phyloP scores from a whole-genome alignment of 2,329 filamentous ascomycete species.

The Aspergillus fumigatus region DNA sequence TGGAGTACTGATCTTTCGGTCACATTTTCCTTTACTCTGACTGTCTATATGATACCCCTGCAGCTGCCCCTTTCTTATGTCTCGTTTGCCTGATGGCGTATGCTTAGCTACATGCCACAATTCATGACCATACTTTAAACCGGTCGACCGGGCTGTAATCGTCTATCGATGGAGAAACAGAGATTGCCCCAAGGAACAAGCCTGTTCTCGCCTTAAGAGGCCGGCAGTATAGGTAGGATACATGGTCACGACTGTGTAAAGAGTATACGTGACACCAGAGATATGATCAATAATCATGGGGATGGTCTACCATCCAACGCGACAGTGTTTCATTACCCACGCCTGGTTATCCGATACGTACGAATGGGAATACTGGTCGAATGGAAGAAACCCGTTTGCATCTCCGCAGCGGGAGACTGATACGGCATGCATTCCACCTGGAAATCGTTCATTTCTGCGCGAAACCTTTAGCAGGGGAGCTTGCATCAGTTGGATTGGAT shows the following conservation, averaged over 20 bases:
- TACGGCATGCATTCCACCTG: slow-evolving; percentile 38
- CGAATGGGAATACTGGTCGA: slow-evolving; percentile 35
- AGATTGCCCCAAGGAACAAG: not conserved
- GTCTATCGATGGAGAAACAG: not conserved
- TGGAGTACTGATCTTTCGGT: not conserved
- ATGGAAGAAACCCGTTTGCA: slow-evolving; percentile 48
- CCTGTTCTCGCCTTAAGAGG: not conserved
- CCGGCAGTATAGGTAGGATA: not conserved
- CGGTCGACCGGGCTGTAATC: no score
- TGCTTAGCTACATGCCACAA: not conserved
- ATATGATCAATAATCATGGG: not conserved
- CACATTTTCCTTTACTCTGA: not conserved
- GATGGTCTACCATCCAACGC: not conserved
- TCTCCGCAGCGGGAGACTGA: slow-evolving; percentile 37
- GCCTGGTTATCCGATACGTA: slow-evolving; percentile 31
- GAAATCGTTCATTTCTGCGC: slow-evolving; percentile 31
- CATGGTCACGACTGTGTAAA: not conserved
- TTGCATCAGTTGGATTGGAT: not conserved
- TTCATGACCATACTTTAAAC: not conserved
- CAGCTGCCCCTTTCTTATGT: not conserved
- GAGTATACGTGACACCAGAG: not conserved
- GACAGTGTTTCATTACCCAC: not conserved
- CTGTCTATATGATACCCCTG: not conserved
- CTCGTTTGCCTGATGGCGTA: not conserved
- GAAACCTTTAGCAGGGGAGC: not conserved